These are phyloP conservation scores for Diaporthe velutina DNA, from an alignment of 2,329 filamentous ascomycete species.

Conservation along the genomic window DNA sequence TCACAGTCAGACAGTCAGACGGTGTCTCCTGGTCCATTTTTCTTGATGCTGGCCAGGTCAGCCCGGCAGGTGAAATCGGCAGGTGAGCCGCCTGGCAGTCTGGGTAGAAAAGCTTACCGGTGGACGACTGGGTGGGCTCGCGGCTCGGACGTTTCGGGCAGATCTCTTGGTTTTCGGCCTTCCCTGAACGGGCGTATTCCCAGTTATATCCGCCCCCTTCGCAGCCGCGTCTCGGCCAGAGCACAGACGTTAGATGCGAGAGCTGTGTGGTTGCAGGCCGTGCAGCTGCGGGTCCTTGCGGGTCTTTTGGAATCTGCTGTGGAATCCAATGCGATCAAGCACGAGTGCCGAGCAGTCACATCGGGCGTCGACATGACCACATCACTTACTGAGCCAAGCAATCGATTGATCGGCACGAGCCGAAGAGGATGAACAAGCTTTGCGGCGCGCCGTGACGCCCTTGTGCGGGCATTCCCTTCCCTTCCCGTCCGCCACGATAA, in stretches of 20 bases:
- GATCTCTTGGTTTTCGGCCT: background rate
- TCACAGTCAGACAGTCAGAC: too few species aligned
- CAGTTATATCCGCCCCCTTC: background rate
- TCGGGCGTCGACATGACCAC: background rate
- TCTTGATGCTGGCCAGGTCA: background rate
- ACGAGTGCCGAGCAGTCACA: conserved; percentile 15
- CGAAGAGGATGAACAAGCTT: conserved; percentile 3
- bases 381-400: background rate
- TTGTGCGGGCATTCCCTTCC: too few species aligned
- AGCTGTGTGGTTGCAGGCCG: background rate
- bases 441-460: background rate
- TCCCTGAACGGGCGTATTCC: background rate
- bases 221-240: background rate
- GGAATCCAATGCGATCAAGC: background rate
- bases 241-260: background rate
- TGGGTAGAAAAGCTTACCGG: background rate
- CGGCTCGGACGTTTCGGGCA: conserved; percentile 5
- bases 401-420: background rate
- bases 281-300: background rate
- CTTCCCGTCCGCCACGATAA: background rate
- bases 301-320: background rate
- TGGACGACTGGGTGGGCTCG: conserved; percentile 2
- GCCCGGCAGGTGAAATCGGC: background rate
- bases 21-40: too few species aligned
- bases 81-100: background rate